These are phyloP conservation scores for Bjerkandera adusta DNA, from an alignment of 1,284 basidiomycete species.

Conservation along the genomic window DNA sequence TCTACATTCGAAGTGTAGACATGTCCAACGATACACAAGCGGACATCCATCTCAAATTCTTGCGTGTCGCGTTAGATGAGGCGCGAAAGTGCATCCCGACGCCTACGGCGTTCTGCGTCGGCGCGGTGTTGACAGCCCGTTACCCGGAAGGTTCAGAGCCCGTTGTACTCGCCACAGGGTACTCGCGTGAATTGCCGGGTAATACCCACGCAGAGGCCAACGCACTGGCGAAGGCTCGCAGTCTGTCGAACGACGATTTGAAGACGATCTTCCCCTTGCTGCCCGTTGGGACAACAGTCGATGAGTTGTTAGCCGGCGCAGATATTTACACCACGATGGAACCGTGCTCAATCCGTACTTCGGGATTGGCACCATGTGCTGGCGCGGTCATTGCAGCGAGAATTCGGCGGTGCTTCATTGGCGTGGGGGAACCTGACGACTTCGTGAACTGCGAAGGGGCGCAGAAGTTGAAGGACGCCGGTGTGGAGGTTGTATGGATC, in stretches of 20 bases:
- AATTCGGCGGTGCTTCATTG: slow-evolving; percentile 82
- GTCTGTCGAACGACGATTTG: slow-evolving; percentile 43
- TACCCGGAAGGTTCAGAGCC: slow-evolving; percentile 39
- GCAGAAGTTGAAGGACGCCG: slow-evolving; percentile 68
- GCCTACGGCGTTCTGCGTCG: slow-evolving; percentile 92
- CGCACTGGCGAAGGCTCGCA: slow-evolving; percentile 75
- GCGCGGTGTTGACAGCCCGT: slow-evolving; percentile 73
- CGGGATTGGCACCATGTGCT: slow-evolving; percentile 85
- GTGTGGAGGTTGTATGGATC: slow-evolving; percentile 77
- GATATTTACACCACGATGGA: slow-evolving; percentile 97
- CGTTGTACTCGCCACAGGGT: slow-evolving; percentile 76
- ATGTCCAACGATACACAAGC: no score
- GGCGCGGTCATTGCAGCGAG: slow-evolving; percentile 78
- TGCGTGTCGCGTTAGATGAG: slow-evolving; percentile 69
- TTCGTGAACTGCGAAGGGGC: slow-evolving; percentile 95
- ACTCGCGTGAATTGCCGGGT: slow-evolving; percentile 89
- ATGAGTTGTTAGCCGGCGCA: slow-evolving; percentile 52
- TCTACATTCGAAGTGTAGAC: no score
- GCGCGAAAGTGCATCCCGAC: slow-evolving; percentile 73
- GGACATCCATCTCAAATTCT: slow-evolving; percentile 41
- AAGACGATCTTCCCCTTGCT: slow-evolving; percentile 39
- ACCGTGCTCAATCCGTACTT: slow-evolving; percentile 90
- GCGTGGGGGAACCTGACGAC: slow-evolving; percentile 91
- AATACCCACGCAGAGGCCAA: slow-evolving; percentile 99
- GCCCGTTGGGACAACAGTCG: slow-evolving; percentile 29